Evolutionary conservation across 225 moss, liverwort and hornwort species (phyloP).

Genomic region (Ulota crispa): DNA sequence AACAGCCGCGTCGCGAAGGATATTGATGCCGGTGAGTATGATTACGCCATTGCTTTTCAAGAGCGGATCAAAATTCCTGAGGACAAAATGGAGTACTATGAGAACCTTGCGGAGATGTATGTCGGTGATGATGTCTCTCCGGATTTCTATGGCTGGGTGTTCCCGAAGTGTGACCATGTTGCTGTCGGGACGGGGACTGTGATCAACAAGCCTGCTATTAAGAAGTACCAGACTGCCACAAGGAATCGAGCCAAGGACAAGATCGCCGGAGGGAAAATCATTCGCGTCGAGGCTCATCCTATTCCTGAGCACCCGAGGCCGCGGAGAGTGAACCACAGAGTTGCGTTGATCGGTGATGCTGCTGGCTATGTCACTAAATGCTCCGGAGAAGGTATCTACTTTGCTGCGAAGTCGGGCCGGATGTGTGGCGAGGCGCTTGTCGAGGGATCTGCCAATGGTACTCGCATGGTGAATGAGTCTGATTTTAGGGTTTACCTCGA

Average conservation of each 20-base stretch:
- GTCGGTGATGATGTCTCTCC: conserved; percentile 65
- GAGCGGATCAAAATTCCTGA: conserved; percentile 77
- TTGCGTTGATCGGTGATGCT: conserved; percentile 89
- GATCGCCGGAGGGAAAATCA: conserved; percentile 94
- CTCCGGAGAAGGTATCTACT: conserved; percentile 97
- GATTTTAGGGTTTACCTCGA: conserved; percentile 83
- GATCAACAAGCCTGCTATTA: conserved; percentile 89
- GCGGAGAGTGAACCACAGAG: conserved; percentile 64
- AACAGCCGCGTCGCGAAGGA: conserved; percentile 95
- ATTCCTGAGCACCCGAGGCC: conserved; percentile 99
- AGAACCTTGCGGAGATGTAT: conserved; percentile 86
- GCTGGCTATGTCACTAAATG: conserved; percentile 98
- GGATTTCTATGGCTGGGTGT: conserved; percentile 92
- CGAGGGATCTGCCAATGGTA: conserved; percentile 76
- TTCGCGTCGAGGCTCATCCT: conserved; percentile 97
- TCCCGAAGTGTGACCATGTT: conserved; percentile 75
- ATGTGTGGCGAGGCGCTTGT: conserved; percentile 98
- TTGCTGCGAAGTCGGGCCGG: conserved; percentile 94
- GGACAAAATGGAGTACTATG: conserved; percentile 90
- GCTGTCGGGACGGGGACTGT: conserved; percentile 92
- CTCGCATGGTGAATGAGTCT: conserved; percentile 81
- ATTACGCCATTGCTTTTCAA: conserved; percentile 93
- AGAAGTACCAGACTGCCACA: conserved; percentile 97
- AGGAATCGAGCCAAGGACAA: conserved; percentile 91
- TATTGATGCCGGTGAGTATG: conserved; percentile 92